Conservation (phyloP, 179 eudicot species). For the Silene noctiflora region DNA sequence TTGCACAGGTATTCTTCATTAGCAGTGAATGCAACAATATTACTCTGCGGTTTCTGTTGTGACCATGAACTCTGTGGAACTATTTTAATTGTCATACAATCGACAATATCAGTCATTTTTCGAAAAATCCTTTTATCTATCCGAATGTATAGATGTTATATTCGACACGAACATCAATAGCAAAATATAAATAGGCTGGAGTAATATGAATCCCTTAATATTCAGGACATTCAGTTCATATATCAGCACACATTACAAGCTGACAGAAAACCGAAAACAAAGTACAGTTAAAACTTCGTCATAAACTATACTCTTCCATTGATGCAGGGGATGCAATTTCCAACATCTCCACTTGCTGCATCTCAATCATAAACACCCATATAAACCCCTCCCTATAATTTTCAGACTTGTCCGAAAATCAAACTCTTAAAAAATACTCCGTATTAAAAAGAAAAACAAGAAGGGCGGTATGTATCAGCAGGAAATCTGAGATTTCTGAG, state of each 20-base stretch:
- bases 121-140: too few species aligned
- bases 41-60: too few species aligned
- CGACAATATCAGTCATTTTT: too few species aligned
- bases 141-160: too few species aligned
- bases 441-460: background rate
- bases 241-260: background rate
- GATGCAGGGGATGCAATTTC: slow-evolving; percentile 32
- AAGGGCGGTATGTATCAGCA: slow-evolving; percentile 16
- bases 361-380: slow-evolving; percentile 7
- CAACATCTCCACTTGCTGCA: slow-evolving; percentile 28
- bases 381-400: background rate
- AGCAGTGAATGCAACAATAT: too few species aligned
- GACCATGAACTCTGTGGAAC: too few species aligned
- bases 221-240: background rate
- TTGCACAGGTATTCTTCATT: too few species aligned
- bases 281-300: background rate
- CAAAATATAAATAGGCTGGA: background rate
- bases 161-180: too few species aligned
- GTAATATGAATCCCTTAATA: background rate
- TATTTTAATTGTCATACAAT: too few species aligned
- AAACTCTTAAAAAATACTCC: too few species aligned
- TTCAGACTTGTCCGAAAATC: too few species aligned
- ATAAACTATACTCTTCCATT: background rate
- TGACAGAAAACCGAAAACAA: background rate
- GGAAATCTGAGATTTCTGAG: slow-evolving; percentile 31